Evolutionary conservation across 2,329 filamentous ascomycete species (phyloP).

Genomic region (Alternaria rosae): DNA sequence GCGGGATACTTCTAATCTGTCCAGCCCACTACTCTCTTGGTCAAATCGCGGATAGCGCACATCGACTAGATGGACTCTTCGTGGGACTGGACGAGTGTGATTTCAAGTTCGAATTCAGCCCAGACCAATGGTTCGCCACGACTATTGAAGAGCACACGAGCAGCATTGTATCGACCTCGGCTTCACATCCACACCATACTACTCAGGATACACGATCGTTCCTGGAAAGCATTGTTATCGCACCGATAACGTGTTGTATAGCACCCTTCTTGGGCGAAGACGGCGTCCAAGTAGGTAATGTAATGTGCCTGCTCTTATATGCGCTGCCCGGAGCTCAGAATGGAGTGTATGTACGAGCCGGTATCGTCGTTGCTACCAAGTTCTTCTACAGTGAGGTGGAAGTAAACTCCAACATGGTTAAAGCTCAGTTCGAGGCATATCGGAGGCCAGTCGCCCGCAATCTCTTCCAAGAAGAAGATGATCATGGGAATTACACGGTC

Average conservation of each 20-base stretch:
- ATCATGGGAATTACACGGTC: fast-evolving
- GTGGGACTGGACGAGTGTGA: not conserved
- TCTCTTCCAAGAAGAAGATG: not conserved
- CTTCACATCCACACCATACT: no score
- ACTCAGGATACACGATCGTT: fast-evolving
- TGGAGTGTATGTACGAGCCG: not conserved
- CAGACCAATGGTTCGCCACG: not conserved
- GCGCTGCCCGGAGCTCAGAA: not conserved
- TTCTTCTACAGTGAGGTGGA: fast-evolving
- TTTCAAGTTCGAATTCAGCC: not conserved
- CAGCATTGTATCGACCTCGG: no score
- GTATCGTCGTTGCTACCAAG: not conserved
- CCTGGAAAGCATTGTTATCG: not conserved
- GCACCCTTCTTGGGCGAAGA: not conserved
- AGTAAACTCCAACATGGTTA: not conserved
- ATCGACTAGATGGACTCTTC: no score
- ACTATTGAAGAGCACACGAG: no score
- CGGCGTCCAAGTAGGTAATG: not conserved
- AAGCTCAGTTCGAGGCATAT: not conserved
- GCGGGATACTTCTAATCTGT: not conserved
- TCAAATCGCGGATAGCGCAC: no score
- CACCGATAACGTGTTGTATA: not conserved
- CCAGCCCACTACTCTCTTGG: no score
- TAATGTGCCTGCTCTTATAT: not conserved
- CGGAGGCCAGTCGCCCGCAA: not conserved